phyloP scores from a whole-genome alignment of 163 green algal species.

The Coccomyxa subellipsoidea region DNA sequence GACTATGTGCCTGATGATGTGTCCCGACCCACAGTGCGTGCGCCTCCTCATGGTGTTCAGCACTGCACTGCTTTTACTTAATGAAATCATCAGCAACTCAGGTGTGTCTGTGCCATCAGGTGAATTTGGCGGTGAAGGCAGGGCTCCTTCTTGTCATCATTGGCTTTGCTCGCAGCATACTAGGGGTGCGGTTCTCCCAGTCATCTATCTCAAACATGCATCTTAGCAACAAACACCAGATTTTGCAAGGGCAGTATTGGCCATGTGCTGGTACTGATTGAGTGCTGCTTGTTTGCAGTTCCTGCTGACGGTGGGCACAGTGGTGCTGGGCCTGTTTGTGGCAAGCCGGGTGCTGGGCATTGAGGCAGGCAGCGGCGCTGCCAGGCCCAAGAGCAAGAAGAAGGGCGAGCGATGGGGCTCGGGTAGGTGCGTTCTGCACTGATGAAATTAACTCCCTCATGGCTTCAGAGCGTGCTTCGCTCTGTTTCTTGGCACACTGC shows the following conservation, averaged over 20 bases:
- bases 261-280: not conserved
- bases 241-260: too few species aligned
- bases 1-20: conserved; percentile 4
- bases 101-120: conserved; percentile 12
- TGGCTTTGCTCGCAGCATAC: conserved; percentile 15
- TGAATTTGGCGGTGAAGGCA: conserved; percentile 17
- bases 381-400: not conserved
- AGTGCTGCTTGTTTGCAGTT: conserved; percentile 12
- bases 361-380: not conserved
- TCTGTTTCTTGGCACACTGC: too few species aligned
- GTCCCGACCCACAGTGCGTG: not conserved
- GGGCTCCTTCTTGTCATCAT: conserved; percentile 12
- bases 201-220: not conserved
- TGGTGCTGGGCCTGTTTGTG: conserved; percentile 23
- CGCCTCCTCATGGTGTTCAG: too few species aligned
- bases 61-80: too few species aligned
- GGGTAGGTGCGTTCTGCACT: conserved; percentile 10
- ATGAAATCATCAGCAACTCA: too few species aligned
- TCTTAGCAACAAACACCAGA: not conserved
- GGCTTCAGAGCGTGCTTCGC: too few species aligned
- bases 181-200: conserved; percentile 13
- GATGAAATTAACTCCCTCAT: too few species aligned
- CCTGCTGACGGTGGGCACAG: conserved; percentile 15
- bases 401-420: not conserved
- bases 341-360: not conserved